Percentiles rank a stretch among this genome's conserved stretches.
These are phyloP conservation scores for Penicillium sclerotiorum DNA, from an alignment of 2,329 filamentous ascomycete species.

Conservation along the genomic window DNA sequence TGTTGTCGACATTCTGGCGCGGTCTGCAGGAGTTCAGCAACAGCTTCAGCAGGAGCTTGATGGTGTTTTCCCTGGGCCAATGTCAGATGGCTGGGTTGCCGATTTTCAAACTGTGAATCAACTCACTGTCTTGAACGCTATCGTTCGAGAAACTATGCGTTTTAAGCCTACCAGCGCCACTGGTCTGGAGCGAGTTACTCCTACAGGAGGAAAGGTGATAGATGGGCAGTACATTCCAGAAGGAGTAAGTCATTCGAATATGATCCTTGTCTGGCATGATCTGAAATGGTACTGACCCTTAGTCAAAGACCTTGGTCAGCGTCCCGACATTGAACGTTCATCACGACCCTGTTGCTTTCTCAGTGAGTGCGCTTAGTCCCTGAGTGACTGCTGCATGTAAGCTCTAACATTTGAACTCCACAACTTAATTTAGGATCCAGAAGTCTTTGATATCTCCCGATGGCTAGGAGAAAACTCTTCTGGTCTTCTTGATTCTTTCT, in stretches of 20 bases:
- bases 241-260: constrained; percentile 7
- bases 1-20: constrained; percentile 10
- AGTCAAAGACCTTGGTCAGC: constrained; percentile 8
- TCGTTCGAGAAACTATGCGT: constrained; percentile 12
- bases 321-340: constrained; percentile 8
- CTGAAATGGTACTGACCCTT: too few relatives aligned
- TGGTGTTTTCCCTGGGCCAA: background rate
- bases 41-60: constrained; percentile 8
- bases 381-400: too few relatives aligned
- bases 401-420: background rate
- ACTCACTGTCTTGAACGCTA: constrained; percentile 10
- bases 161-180: constrained; percentile 11
- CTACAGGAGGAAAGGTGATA: constrained; percentile 1
- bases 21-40: constrained; percentile 1
- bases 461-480: constrained; percentile 1
- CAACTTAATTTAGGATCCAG: background rate
- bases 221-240: constrained; percentile 5
- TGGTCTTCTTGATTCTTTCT: constrained; percentile 1
- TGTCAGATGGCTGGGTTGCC: constrained; percentile 5
- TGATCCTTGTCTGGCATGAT: too few relatives aligned
- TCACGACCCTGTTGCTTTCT: background rate
- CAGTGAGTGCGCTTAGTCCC: background rate
- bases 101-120: constrained; percentile 4
- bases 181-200: constrained; percentile 11
- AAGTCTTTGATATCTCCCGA: background rate